Conservation (phyloP, 805 yeast genomes). For the Ogataea naganishii region DNA sequence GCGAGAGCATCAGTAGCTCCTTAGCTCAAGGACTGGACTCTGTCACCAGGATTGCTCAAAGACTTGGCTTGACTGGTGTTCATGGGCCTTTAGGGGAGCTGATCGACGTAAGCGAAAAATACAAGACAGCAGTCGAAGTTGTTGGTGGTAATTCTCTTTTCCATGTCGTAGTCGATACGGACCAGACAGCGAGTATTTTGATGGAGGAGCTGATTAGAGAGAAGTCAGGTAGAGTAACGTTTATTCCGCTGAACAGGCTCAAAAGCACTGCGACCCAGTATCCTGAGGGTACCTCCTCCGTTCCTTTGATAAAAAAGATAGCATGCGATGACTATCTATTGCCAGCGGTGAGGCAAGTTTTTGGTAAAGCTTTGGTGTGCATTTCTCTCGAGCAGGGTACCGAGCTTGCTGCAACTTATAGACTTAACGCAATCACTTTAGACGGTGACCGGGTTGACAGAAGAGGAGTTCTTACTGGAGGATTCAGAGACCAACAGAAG, state of each 20-base stretch:
- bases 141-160: constrained; percentile 83
- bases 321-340: constrained; percentile 48
- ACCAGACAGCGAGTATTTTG: constrained; percentile 68
- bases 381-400: constrained; percentile 60
- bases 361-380: constrained; percentile 75
- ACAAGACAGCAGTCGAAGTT: constrained; percentile 79
- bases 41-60: constrained; percentile 53
- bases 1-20: constrained; percentile 68
- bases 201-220: constrained; percentile 69
- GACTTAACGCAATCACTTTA: constrained; percentile 72
- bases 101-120: constrained; percentile 72
- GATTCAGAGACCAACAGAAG: constrained; percentile 61
- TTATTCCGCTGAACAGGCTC: constrained; percentile 80
- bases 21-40: constrained; percentile 62
- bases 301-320: constrained; percentile 73
- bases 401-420: constrained; percentile 50
- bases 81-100: constrained; percentile 84
- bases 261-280: constrained; percentile 32
- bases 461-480: constrained; percentile 83
- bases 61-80: constrained; percentile 52
- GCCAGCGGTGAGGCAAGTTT: constrained; percentile 69
- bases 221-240: constrained; percentile 79
- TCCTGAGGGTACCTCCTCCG: constrained; percentile 59
- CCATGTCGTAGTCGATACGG: constrained; percentile 84
- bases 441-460: constrained; percentile 89